Conservation (phyloP, 2,329 filamentous ascomycete genomes). For the Aspergillus brunneoviolaceus region DNA sequence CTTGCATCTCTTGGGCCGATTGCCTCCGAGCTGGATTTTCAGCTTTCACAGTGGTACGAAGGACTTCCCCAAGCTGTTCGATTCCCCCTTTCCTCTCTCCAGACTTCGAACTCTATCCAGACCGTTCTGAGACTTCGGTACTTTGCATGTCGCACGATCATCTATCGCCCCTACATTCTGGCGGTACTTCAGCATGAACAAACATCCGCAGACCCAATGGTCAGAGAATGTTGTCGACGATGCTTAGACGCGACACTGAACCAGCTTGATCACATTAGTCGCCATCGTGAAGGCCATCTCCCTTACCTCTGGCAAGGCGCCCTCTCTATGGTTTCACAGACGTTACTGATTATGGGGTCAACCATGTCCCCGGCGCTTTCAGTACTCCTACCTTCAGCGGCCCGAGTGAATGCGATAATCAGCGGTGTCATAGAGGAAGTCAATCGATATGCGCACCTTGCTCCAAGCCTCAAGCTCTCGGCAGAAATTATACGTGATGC, state of each 20-base stretch:
- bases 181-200: constrained; percentile 77
- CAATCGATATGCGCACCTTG: constrained; percentile 70
- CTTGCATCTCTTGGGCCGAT: constrained; percentile 74
- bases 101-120: constrained; percentile 71
- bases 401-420: constrained; percentile 71
- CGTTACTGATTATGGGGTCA: constrained; percentile 78
- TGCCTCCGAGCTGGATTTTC: constrained; percentile 76
- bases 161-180: constrained; percentile 79
- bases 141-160: constrained; percentile 82
- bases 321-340: constrained; percentile 78
- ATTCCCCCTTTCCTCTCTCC: constrained; percentile 69
- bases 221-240: constrained; percentile 76
- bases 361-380: constrained; percentile 75
- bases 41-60: constrained; percentile 83
- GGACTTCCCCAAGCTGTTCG: constrained; percentile 71
- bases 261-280: constrained; percentile 75
- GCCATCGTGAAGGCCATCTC: constrained; percentile 79
- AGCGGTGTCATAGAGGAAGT: constrained; percentile 74
- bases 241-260: constrained; percentile 77
- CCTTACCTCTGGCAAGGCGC: constrained; percentile 85
- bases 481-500: constrained; percentile 80
- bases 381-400: constrained; percentile 58
- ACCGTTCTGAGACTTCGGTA: constrained; percentile 77
- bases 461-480: constrained; percentile 72
- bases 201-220: constrained; percentile 67